phyloP scores from a whole-genome alignment of 345 rosid species.

The Brassica rapa region DNA sequence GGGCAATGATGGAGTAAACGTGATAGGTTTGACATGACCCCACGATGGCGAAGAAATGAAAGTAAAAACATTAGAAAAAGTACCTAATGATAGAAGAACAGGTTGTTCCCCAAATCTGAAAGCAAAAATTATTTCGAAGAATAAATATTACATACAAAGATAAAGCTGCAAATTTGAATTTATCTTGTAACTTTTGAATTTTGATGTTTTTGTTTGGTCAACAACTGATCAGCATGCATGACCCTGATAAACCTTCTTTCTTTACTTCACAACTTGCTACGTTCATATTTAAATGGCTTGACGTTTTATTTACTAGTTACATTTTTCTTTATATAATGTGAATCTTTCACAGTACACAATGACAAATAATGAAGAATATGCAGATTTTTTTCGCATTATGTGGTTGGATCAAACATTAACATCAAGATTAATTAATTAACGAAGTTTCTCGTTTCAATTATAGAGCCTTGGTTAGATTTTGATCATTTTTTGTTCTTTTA shows the following conservation, averaged over 20 bases:
- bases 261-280: background rate
- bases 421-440: background rate
- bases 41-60: slow-evolving; percentile 41
- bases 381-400: background rate
- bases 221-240: slow-evolving; percentile 29
- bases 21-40: slow-evolving; percentile 43
- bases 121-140: slow-evolving; percentile 36
- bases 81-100: slow-evolving; percentile 43
- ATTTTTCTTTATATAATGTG: background rate
- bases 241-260: slow-evolving; percentile 5
- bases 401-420: background rate
- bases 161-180: slow-evolving; percentile 34
- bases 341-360: background rate
- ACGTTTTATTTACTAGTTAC: background rate
- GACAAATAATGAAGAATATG: background rate
- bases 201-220: slow-evolving; percentile 8
- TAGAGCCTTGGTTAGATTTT: background rate
- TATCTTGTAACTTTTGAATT: slow-evolving; percentile 1
- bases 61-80: slow-evolving; percentile 33
- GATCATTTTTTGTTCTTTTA: background rate
- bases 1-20: slow-evolving; percentile 11
- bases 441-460: background rate
- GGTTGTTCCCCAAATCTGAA: slow-evolving; percentile 51
- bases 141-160: slow-evolving; percentile 33
- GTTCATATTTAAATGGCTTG: background rate